Evolutionary conservation across 495 filamentous ascomycete genomes (phyloP), one percentile per base, ranked within the genome.

Genomic region (Aspergillus haitiensis): DNA sequence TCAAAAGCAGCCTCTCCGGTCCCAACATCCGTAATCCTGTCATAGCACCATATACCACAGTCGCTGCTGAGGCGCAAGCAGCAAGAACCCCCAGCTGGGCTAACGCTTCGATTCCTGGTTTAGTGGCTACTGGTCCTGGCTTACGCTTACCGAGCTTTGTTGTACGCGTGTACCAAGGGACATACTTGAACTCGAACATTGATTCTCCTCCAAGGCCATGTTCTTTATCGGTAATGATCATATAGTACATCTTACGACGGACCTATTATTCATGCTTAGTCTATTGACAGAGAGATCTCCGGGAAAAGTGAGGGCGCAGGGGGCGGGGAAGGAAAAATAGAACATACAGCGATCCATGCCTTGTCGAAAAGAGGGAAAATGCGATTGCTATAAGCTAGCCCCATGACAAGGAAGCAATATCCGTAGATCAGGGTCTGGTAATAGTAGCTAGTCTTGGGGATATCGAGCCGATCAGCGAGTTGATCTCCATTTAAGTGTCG

Each of bases 401-500:
- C 50, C 70, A 81, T 81, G 55, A 89, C 86, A 65, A 90, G 83
- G 32, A 87, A 68, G 62, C 85, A 89, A 64, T 92, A 89, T 21
- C 86, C 85, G 27, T 82, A 78, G 37, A 91, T 80, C 13, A 92
- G 74, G 0, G 78, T 63, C 52, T 75, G 82, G 63, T 88, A 86
- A 48, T 84, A 87, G 7, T 79, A 37, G 18, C 74, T 72, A 13
- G 87, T 78, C 11, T 69, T 70, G 0, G 82, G 80, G 21, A 93
- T 77, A 1, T 76, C 84, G 7, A 93, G 77, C 6, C 69, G 74
- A 68, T 88, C 82, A 2, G 77, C 69, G 0, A 92, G 76, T 31
- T 83, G 76, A 46, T 78, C 69, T 1, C 88, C 87, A 70, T 90
- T 92, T 6, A 93, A 76, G 78, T 88, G 88, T 37, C 88, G 73